These are phyloP conservation scores for Leccinum aurantiacum DNA, from an alignment of 768 basidiomycete species.

Conservation along the genomic window DNA sequence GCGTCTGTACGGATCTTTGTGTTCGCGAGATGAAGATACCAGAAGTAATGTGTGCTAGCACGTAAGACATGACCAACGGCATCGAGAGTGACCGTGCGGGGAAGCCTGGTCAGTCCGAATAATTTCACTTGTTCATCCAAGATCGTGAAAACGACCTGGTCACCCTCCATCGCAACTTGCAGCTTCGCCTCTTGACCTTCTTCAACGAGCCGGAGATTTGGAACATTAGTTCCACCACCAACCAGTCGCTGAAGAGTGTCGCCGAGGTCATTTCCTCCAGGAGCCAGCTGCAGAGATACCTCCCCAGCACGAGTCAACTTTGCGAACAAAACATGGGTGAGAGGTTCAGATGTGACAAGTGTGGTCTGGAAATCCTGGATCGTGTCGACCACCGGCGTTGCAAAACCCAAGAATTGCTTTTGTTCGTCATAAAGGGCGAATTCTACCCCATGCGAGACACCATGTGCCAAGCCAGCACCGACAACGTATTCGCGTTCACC, in stretches of 20 bases:
- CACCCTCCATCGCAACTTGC: neutral
- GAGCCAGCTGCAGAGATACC: conserved; percentile 1
- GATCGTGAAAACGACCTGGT: conserved; percentile 1
- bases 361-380: conserved; percentile 18
- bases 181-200: neutral
- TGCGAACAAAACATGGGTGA: neutral
- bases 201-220: conserved; percentile 2
- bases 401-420: neutral
- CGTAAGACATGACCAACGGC: neutral
- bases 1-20: neutral
- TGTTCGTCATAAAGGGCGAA: conserved; percentile 20
- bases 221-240: neutral
- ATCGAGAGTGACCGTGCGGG: neutral
- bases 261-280: neutral
- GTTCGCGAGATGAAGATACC: neutral
- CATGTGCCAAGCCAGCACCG: conserved; percentile 27
- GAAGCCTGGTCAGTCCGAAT: neutral
- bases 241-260: neutral
- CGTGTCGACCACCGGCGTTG: neutral
- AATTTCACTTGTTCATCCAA: neutral
- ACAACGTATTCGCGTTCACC: conserved; percentile 17
- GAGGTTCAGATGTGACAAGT: neutral
- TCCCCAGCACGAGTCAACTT: neutral
- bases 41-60: neutral
- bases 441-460: conserved; percentile 15